These are phyloP conservation scores for Canavalia ensiformis DNA, from an alignment of 306 rosid genomes.

Conservation along the genomic window DNA sequence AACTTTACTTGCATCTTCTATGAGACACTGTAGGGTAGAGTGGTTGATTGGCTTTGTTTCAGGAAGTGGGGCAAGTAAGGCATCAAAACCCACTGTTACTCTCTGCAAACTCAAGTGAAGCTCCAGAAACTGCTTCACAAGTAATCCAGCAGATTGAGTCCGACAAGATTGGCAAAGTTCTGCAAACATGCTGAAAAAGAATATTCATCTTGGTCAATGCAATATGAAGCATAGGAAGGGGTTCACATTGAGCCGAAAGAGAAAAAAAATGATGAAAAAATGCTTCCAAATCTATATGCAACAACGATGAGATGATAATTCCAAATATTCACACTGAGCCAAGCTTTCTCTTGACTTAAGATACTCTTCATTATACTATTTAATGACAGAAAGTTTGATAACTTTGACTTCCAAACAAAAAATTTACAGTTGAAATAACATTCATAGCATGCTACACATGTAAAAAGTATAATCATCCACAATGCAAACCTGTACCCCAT, in stretches of 20 bases:
- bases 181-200: conserved; percentile 60
- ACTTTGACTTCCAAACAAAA: background rate
- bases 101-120: conserved; percentile 64
- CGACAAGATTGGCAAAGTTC: conserved; percentile 61
- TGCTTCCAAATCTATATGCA: background rate
- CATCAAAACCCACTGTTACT: conserved; percentile 48
- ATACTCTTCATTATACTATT: background rate
- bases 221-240: background rate
- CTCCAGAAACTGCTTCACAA: conserved; percentile 69
- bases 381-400: background rate
- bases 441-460: background rate
- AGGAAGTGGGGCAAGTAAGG: conserved; percentile 49
- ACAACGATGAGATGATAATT: background rate
- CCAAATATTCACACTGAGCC: too few relatives aligned
- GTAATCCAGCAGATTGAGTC: conserved; percentile 60
- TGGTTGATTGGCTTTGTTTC: conserved; percentile 45
- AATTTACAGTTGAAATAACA: conserved; percentile 1
- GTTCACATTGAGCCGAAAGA: background rate
- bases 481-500: background rate
- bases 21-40: conserved; percentile 4
- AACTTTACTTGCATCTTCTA: conserved; percentile 49
- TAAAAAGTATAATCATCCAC: background rate
- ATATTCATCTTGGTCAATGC: conserved; percentile 7
- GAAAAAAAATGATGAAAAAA: too few relatives aligned
- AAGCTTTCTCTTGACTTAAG: background rate